phyloP scores from a whole-genome alignment of 2,329 filamentous ascomycete species.

The Fusarium duplospermum region DNA sequence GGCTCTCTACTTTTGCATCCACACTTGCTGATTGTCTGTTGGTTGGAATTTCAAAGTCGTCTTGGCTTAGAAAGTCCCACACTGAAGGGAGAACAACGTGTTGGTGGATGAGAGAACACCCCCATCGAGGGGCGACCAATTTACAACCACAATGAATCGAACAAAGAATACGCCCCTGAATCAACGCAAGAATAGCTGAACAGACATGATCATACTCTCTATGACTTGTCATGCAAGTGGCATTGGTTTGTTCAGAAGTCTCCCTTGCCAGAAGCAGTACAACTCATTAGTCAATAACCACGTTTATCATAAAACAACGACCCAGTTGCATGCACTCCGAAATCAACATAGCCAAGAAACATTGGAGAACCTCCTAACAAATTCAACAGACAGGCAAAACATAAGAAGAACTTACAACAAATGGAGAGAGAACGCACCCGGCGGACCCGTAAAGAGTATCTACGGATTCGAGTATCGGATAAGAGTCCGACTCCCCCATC shows the following conservation, averaged over 20 bases:
- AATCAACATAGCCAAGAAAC: neutral
- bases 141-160: neutral
- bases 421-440: constrained; percentile 7
- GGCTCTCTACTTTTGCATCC: neutral
- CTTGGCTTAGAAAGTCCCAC: neutral
- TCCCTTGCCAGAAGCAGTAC: neutral
- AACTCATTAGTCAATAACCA: neutral
- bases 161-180: neutral
- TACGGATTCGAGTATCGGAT: constrained; percentile 15
- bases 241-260: neutral
- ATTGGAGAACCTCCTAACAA: neutral
- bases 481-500: neutral
- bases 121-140: neutral
- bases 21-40: neutral
- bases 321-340: neutral
- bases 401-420: neutral
- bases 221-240: neutral
- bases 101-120: neutral
- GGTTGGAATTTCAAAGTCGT: constrained; percentile 1
- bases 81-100: neutral
- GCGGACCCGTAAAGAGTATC: constrained; percentile 10
- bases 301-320: neutral
- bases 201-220: neutral
- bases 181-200: neutral
- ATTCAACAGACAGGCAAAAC: neutral